A percentile compares a stretch with the other conserved stretches of the same genome.
phyloP scores from a whole-genome alignment of 2,329 filamentous ascomycete species.

The Fusarium chaquense region DNA sequence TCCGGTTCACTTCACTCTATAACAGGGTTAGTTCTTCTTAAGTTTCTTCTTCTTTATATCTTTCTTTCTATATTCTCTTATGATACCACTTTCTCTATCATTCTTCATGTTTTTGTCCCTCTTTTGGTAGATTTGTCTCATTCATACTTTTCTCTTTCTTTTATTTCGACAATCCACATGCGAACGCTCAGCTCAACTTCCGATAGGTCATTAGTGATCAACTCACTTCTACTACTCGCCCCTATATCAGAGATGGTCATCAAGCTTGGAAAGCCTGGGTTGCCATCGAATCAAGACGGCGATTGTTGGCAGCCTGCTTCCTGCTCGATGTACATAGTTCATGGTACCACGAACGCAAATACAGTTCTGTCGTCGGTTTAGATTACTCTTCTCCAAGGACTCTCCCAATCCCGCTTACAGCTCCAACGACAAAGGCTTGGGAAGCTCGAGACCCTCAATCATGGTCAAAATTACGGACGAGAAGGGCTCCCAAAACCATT shows the following conservation, averaged over 20 bases:
- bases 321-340: conserved; percentile 68
- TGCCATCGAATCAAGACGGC: conserved; percentile 63
- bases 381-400: conserved; percentile 52
- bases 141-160: conserved; percentile 47
- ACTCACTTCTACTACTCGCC: conserved; percentile 44
- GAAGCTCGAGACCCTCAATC: conserved; percentile 57
- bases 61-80: conserved; percentile 5
- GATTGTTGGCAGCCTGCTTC: conserved; percentile 68
- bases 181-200: conserved; percentile 47
- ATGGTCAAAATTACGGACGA: conserved; percentile 58
- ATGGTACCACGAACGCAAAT: conserved; percentile 65
- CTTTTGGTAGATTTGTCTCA: conserved; percentile 49
- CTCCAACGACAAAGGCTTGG: conserved; percentile 62
- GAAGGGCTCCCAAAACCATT: conserved; percentile 44
- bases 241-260: conserved; percentile 44
- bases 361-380: conserved; percentile 51
- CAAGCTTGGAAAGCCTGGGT: conserved; percentile 66
- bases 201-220: conserved; percentile 57
- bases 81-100: conserved; percentile 5
- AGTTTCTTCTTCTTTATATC: conserved; percentile 24
- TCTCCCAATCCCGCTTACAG: conserved; percentile 61
- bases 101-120: conserved; percentile 32
- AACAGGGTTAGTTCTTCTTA: conserved; percentile 63
- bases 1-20: conserved; percentile 63
- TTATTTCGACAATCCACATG: conserved; percentile 6